phyloP scores from a whole-genome alignment of 2,329 filamentous ascomycete genomes.

The Coniosporium tulheliwenetii region DNA sequence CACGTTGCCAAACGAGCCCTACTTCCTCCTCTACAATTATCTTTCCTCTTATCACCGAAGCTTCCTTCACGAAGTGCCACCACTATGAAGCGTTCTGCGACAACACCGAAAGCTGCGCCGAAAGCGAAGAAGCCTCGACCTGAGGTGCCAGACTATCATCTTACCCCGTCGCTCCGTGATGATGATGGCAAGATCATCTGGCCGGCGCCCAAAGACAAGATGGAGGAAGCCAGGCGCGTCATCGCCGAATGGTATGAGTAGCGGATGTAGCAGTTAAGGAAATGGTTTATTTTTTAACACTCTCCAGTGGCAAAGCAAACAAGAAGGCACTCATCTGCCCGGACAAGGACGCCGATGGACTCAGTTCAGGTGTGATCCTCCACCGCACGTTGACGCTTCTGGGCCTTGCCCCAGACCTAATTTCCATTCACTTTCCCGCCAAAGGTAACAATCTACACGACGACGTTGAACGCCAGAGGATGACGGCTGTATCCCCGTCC shows the following conservation, averaged over 20 bases:
- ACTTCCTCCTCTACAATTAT: no score
- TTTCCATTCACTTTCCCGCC: slow-evolving; percentile 41
- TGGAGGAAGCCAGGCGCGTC: slow-evolving; percentile 38
- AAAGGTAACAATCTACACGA: slow-evolving; percentile 46
- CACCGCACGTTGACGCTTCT: slow-evolving; percentile 42
- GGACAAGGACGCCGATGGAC: slow-evolving; percentile 54
- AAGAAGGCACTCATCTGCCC: slow-evolving; percentile 45
- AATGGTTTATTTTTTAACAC: slow-evolving; percentile 2
- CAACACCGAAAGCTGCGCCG: background rate
- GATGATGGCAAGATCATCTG: slow-evolving; percentile 36
- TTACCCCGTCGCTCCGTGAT: slow-evolving; percentile 24
- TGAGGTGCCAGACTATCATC: slow-evolving; percentile 29
- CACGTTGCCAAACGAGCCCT: no score
- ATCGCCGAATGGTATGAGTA: slow-evolving; percentile 39
- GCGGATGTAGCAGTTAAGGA: slow-evolving; percentile 1
- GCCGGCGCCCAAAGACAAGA: slow-evolving; percentile 43
- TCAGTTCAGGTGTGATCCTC: slow-evolving; percentile 48
- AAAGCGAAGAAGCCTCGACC: slow-evolving; percentile 12
- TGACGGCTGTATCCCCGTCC: slow-evolving; percentile 33
- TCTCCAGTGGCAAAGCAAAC: slow-evolving; percentile 31
- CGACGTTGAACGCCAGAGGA: slow-evolving; percentile 33
- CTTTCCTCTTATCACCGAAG: background rate
- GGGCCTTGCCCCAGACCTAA: slow-evolving; percentile 35
- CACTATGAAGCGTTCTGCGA: slow-evolving; percentile 1
- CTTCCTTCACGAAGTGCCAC: background rate